Percentiles rank a stretch among this genome's conserved stretches.
Evolutionary conservation across 768 basidiomycete genomes (phyloP).

Genomic region (Lentinula lateritia): DNA sequence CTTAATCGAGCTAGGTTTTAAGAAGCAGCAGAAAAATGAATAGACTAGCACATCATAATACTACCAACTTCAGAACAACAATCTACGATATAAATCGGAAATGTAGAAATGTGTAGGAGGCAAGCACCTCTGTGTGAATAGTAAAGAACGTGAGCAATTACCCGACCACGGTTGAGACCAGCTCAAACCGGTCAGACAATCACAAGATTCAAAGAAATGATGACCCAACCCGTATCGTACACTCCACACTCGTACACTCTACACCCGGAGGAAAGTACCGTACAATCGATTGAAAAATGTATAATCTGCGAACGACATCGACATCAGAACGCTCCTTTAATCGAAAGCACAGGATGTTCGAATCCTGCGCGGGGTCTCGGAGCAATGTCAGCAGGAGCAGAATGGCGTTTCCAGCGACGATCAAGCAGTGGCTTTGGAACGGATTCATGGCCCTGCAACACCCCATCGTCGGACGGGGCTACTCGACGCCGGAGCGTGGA

Average conservation of each 20-base stretch:
- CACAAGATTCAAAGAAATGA: neutral
- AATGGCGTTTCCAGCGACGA: constrained; percentile 47
- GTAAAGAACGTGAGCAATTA: constrained; percentile 4
- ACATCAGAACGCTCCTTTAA: constrained; percentile 54
- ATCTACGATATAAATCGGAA: neutral
- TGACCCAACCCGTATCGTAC: constrained; percentile 8
- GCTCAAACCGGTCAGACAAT: constrained; percentile 2
- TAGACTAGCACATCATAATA: neutral
- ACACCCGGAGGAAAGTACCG: constrained; percentile 16
- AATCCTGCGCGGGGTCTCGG: constrained; percentile 48
- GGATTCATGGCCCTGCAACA: constrained; percentile 6
- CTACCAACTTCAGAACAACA: neutral
- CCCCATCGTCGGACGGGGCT: constrained; percentile 25
- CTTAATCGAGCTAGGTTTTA: neutral
- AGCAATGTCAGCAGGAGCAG: constrained; percentile 59
- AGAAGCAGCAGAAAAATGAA: neutral
- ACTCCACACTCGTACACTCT: constrained; percentile 3
- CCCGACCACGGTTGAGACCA: neutral
- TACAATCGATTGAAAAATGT: neutral
- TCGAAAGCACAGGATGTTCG: constrained; percentile 49
- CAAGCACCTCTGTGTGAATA: neutral
- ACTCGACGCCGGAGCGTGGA: constrained; percentile 56
- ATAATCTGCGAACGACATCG: constrained; percentile 32
- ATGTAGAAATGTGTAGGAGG: neutral
- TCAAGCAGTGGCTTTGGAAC: constrained; percentile 19